phyloP scores from a whole-genome alignment of 768 basidiomycete genomes.

The Amanita jacksonii region DNA sequence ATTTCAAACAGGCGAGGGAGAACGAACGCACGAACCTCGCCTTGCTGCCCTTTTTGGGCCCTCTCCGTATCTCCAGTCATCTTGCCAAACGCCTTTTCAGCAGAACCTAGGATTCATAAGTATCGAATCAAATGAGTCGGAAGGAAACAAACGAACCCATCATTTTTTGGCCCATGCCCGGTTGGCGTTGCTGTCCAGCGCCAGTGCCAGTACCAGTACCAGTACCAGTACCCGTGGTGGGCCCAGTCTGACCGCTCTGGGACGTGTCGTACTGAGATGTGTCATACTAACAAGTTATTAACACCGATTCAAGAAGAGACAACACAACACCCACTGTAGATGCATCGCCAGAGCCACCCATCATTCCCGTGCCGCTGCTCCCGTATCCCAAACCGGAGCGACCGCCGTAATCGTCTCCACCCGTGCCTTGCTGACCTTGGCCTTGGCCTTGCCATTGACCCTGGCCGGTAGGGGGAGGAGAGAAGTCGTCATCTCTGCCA shows the following conservation, averaged over 20 bases:
- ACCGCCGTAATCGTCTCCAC: background rate
- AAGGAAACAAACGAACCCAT: background rate
- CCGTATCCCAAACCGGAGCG: background rate
- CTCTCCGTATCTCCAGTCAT: slow-evolving; percentile 2
- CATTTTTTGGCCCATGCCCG: slow-evolving; percentile 1
- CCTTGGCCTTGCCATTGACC: no score
- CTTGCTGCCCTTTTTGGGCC: slow-evolving; percentile 2
- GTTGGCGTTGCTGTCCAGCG: background rate
- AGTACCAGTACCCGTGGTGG: no score
- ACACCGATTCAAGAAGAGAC: background rate
- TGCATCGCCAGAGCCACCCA: background rate
- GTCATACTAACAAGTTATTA: background rate
- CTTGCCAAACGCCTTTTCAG: slow-evolving; percentile 5
- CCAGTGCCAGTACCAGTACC: no score
- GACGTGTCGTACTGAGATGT: background rate
- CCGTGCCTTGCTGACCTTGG: background rate
- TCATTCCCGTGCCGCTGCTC: background rate
- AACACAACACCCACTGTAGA: background rate
- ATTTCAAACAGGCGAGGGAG: background rate
- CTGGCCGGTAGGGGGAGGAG: no score
- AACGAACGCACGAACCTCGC: background rate
- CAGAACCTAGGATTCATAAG: slow-evolving; percentile 1
- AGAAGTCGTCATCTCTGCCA: no score
- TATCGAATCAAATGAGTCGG: background rate
- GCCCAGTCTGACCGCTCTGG: background rate